These are phyloP conservation scores for Ceriops decandra DNA, from an alignment of 345 rosid genomes.

Conservation along the genomic window DNA sequence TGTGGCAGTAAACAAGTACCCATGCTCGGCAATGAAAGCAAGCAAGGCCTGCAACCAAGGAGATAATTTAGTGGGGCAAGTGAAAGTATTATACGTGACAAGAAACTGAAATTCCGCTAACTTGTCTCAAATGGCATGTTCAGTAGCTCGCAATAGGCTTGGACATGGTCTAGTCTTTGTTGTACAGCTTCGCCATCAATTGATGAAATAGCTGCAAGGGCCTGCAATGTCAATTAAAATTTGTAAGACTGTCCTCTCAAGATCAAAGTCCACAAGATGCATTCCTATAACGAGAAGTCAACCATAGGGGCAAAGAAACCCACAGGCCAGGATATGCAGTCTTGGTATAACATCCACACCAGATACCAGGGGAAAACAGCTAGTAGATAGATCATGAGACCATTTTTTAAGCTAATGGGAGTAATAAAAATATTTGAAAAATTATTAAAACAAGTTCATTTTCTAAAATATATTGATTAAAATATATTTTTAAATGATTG, in stretches of 20 bases:
- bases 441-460: no score
- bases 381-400: background rate
- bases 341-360: background rate
- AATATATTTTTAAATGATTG: no score
- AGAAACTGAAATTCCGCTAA: constrained; percentile 1
- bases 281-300: constrained; percentile 1
- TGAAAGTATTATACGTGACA: background rate
- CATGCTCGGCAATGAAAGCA: constrained; percentile 78
- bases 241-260: background rate
- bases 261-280: background rate
- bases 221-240: constrained; percentile 40
- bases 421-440: no score
- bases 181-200: constrained; percentile 70
- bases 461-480: no score
- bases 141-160: constrained; percentile 79
- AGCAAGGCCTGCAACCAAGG: constrained; percentile 65
- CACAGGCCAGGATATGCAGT: background rate
- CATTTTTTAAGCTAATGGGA: background rate
- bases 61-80: constrained; percentile 5
- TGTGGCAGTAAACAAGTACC: constrained; percentile 52
- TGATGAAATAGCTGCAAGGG: constrained; percentile 88
- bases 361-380: background rate
- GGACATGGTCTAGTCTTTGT: constrained; percentile 77
- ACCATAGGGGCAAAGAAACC: no score
- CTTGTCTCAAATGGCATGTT: constrained; percentile 97